Conservation (phyloP, 805 yeast species). For the Candida ovalis region DNA sequence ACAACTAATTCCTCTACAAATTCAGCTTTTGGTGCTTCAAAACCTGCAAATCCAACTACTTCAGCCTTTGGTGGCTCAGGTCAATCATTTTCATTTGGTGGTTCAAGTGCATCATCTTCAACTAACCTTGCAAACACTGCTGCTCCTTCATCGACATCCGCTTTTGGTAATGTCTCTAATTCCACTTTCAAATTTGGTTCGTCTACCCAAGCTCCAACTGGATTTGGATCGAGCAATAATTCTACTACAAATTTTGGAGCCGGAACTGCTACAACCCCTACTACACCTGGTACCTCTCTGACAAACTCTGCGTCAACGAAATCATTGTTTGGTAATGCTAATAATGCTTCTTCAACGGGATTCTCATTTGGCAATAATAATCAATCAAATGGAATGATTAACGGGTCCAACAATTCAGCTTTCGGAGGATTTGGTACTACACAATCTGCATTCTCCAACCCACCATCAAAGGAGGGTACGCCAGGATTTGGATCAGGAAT, state of each 20-base stretch:
- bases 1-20: not conserved
- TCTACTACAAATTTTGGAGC: not conserved
- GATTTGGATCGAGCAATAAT: not conserved
- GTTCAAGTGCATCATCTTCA: not conserved
- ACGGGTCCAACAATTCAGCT: conserved; percentile 1
- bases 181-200: not conserved
- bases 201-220: not conserved
- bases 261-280: not conserved
- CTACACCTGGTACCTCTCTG: not conserved
- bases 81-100: not conserved
- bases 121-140: not conserved
- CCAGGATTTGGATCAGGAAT: conserved; percentile 7
- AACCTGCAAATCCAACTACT: not conserved
- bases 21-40: not conserved
- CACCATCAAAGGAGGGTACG: conserved; percentile 8
- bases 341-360: not conserved
- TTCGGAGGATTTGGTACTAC: conserved; percentile 1
- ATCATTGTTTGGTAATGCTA: conserved; percentile 1
- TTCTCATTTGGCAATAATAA: conserved; percentile 1
- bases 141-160: conserved; percentile 1
- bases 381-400: not conserved
- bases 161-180: not conserved
- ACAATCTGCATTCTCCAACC: conserved; percentile 1
- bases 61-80: not conserved
- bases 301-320: not conserved